Evolutionary conservation across 441 rosid species (phyloP).

Genomic region (Flueggea neowawraea): DNA sequence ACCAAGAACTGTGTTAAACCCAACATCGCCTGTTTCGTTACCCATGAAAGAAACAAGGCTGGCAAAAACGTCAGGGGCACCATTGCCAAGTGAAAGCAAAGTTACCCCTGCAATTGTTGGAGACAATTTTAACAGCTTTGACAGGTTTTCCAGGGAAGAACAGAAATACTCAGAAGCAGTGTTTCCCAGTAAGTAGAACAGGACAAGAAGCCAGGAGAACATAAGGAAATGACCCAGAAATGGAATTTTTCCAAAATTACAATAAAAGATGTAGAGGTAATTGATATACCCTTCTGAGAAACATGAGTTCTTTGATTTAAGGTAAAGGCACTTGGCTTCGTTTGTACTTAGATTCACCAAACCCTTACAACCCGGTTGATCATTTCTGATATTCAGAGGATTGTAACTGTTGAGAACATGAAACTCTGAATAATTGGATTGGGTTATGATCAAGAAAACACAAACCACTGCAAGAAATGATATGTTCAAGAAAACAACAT

Average conservation of each 20-base stretch:
- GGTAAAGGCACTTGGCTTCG: constrained; percentile 42
- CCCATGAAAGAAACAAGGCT: constrained; percentile 71
- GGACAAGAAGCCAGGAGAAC: constrained; percentile 61
- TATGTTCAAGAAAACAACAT: constrained; percentile 32
- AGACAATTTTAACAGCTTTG: constrained; percentile 56
- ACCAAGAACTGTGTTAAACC: constrained; percentile 67
- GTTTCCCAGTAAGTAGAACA: constrained; percentile 76
- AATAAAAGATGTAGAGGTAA: constrained; percentile 60
- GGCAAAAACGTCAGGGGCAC: constrained; percentile 83
- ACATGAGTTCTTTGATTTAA: constrained; percentile 46
- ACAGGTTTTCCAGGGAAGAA: constrained; percentile 63
- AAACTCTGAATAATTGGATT: constrained; percentile 16
- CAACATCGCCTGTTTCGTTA: constrained; percentile 49
- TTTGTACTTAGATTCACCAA: constrained; percentile 31
- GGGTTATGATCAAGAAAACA: constrained; percentile 17
- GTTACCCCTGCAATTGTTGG: constrained; percentile 87
- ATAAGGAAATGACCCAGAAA: constrained; percentile 44
- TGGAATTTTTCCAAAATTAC: constrained; percentile 48
- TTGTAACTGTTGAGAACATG: constrained; percentile 13
- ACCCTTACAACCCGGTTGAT: constrained; percentile 23
- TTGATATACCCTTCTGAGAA: constrained; percentile 60
- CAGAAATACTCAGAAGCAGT: constrained; percentile 93
- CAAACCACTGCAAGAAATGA: constrained; percentile 35
- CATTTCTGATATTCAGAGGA: constrained; percentile 2
- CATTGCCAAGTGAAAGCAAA: constrained; percentile 85